Base-by-base conservation (phyloP, 1,284 basidiomycete genomes). In the Moesziomyces antarcticus region DNA sequence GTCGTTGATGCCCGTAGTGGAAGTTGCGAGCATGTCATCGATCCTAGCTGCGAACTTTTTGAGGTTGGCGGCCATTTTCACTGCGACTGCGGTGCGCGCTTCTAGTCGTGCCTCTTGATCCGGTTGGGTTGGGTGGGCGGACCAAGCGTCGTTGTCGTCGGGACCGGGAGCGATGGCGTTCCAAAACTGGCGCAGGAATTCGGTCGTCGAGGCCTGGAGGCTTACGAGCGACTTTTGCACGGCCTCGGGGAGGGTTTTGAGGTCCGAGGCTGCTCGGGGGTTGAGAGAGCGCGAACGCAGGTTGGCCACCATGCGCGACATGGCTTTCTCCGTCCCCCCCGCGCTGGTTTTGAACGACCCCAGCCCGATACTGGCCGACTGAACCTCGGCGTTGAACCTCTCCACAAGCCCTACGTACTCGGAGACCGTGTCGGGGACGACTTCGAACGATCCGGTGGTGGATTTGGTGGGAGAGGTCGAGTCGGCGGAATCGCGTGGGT, bases 161-260 rank as follows among this genome's bases (percentile, higher is more conserved):
- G 63, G 43, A 3, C 54, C 35, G 1, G 95, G 95, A 59, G 95
- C 91, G 51, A 93, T 88, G 0, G 93, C 89, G 11, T 91, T 88
- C 94, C 95, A 99, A 82, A 94, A 98, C 82, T 98, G 96, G 11
- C 96, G 89, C 11, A 99, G 87, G 83, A 98, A 97, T 84, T 99
- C 96, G 75, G 93, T 94, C 3, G 94, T 91, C 1, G 94, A 91
- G 0, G 93, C 94, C 80, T 97, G 94, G 77, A 92, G 92, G 0
- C 92, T 92, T 10, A 90, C 89, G 88, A 97, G 91, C 82, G 93
- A 90, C 52, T 90, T 87, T 73, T 93, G 89, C 22, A 97, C 85
- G 1, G 86, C 86, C 30, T 92, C 89, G 0, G 95, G 93, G 24
- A 98, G 89, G 30, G 92, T 90, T 60, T 89, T 60, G 25, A 74